Evolutionary conservation across 495 filamentous ascomycete genomes (phyloP).

Genomic region (Podospora tetraspora): DNA sequence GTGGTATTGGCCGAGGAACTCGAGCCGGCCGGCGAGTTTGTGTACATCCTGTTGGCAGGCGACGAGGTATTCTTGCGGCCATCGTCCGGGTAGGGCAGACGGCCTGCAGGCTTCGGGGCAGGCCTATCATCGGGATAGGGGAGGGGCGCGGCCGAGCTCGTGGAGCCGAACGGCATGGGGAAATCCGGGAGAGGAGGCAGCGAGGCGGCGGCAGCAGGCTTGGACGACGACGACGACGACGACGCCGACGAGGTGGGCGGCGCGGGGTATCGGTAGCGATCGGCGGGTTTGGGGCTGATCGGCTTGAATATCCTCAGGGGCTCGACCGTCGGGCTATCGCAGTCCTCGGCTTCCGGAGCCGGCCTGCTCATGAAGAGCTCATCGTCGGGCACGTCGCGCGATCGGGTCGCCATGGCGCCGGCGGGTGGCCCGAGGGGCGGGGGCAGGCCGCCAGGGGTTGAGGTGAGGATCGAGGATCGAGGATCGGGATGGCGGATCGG

Average conservation of each 20-base stretch:
- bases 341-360: constrained; percentile 41
- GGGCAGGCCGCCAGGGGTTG: neutral
- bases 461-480: neutral
- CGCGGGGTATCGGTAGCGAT: constrained; percentile 46
- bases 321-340: constrained; percentile 67
- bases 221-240: constrained; percentile 30
- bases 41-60: constrained; percentile 30
- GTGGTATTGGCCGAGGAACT: constrained; percentile 33
- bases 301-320: constrained; percentile 82
- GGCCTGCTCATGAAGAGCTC: constrained; percentile 71
- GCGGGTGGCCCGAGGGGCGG: constrained; percentile 10
- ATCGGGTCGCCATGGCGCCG: constrained; percentile 40
- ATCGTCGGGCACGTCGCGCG: constrained; percentile 56
- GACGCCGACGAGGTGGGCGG: constrained; percentile 41
- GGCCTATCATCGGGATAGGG: constrained; percentile 75
- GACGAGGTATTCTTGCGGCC: constrained; percentile 31
- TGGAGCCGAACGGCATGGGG: constrained; percentile 57
- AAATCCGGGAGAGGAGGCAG: constrained; percentile 44
- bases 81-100: constrained; percentile 44
- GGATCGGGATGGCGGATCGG: neutral
- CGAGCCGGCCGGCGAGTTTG: constrained; percentile 28
- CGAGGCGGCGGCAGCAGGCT: constrained; percentile 29
- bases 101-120: constrained; percentile 32
- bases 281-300: constrained; percentile 46
- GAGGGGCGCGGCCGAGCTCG: constrained; percentile 58